Base-by-base conservation (phyloP, 2,329 filamentous ascomycete genomes). In the Seiridium unicorne region DNA sequence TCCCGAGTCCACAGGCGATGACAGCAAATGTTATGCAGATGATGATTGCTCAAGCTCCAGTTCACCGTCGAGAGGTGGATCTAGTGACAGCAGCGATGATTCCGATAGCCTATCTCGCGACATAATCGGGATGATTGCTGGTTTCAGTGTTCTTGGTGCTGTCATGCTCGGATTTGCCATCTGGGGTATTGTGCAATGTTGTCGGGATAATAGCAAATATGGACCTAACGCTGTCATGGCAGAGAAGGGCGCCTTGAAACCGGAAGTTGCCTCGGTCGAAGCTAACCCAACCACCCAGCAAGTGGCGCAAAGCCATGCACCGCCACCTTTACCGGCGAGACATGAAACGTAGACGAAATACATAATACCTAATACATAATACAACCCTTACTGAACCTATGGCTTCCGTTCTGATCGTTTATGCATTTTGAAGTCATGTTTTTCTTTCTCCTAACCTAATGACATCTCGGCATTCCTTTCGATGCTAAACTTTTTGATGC, bases 1-100 rank as follows among this genome's bases (percentile, higher is more conserved):
- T 6, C 73, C 73, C 7, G 66, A 60, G 5, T 65, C 72, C 4
- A 67, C 65, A 2, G n/a, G 42, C 49, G 34, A 35, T 36, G 42
- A 51, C 47, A 10, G 46, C 44, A 51, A 32, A 11, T 36, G 26
- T 13, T 38, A 42, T 46, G 56, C 49, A 3, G 34, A 46, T 32
- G 47, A 49, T 32, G 44, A 58, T 4, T 34, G 31, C 35, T 36
- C 31, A 18, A 42, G 42, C 42, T 31, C 34, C 36, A 8, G n/a
- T 26, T 40, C 51, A 6, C 9, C 31, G 5, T 31, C 11, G 3
- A 6, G 6, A 5, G 38, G 51, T 44, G 40, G 51, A n/a, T 59
- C 48, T 18, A 55, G 40, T 3, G n/a, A 31, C 31, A 4, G 49
- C 13, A 38, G 42, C 18, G n/a, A 9, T 38, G 36, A 36, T 26